phyloP scores from a whole-genome alignment of 257 asterid species.

The Forsythia suspensa region DNA sequence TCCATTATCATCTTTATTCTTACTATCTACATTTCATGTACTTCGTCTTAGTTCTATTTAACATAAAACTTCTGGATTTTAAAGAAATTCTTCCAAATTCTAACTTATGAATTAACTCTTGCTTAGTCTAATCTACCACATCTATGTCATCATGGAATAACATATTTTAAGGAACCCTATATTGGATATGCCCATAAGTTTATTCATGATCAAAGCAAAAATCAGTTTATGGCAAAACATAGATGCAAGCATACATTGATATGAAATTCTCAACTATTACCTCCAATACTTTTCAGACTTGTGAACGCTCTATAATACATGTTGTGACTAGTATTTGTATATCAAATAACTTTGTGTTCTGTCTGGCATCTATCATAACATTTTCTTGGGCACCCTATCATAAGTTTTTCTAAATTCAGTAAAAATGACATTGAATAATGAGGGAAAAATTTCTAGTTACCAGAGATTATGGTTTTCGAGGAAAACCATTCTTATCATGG shows the following conservation, averaged over 20 bases:
- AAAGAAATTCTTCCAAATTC: too few relatives aligned
- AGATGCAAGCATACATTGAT: neutral
- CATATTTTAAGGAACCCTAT: neutral
- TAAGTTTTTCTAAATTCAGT: too few relatives aligned
- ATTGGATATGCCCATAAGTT: neutral
- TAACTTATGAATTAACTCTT: too few relatives aligned
- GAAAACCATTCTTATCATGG: neutral
- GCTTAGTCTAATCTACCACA: too few relatives aligned
- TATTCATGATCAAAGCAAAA: neutral
- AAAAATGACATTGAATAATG: neutral
- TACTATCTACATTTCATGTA: too few relatives aligned
- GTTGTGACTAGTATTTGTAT: neutral
- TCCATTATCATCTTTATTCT: neutral
- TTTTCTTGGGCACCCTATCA: neutral
- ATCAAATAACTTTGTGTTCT: neutral
- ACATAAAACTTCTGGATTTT: too few relatives aligned
- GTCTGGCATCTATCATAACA: neutral
- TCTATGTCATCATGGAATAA: neutral
- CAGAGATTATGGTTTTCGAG: neutral
- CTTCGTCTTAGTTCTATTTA: too few relatives aligned
- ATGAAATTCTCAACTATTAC: neutral
- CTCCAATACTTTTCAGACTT: neutral
- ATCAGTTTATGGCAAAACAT: neutral
- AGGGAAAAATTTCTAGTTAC: neutral
- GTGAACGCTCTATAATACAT: neutral